Evolutionary conservation across 768 basidiomycete genomes (phyloP).

Genomic region (Lanmaoa pseudosensibilis): DNA sequence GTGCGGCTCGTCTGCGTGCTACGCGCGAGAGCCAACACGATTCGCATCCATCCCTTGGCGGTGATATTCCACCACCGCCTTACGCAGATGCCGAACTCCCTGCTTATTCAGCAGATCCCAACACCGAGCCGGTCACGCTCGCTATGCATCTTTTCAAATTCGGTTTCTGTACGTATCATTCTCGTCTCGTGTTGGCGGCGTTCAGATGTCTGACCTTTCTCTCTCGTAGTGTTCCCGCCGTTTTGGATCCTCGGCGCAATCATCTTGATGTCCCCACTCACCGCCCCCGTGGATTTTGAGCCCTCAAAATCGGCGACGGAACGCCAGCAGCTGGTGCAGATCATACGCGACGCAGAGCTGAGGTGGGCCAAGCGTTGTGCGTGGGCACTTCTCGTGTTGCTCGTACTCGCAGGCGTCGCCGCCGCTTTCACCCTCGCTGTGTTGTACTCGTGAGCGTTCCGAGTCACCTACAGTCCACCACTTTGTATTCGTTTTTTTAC

Average conservation of each 20-base stretch:
- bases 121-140: conserved; percentile 42
- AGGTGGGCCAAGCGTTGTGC: conserved; percentile 43
- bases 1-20: conserved; percentile 21
- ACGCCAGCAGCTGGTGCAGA: conserved; percentile 30
- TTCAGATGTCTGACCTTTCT: neutral
- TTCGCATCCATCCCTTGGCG: neutral
- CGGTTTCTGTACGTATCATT: conserved; percentile 44
- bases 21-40: conserved; percentile 37
- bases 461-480: neutral
- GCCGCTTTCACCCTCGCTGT: neutral
- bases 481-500: neutral
- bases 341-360: conserved; percentile 38
- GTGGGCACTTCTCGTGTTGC: conserved; percentile 4
- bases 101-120: conserved; percentile 31
- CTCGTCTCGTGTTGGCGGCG: neutral
- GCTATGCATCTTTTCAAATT: conserved; percentile 50
- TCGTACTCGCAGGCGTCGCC: neutral
- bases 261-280: conserved; percentile 43
- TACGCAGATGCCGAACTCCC: conserved; percentile 35
- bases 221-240: conserved; percentile 44
- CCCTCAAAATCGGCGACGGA: conserved; percentile 38
- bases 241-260: conserved; percentile 46
- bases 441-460: neutral
- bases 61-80: conserved; percentile 28
- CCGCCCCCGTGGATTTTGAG: conserved; percentile 30